Conservation (phyloP, 352 stramenopile genomes). For the Pythium guiyangense region DNA sequence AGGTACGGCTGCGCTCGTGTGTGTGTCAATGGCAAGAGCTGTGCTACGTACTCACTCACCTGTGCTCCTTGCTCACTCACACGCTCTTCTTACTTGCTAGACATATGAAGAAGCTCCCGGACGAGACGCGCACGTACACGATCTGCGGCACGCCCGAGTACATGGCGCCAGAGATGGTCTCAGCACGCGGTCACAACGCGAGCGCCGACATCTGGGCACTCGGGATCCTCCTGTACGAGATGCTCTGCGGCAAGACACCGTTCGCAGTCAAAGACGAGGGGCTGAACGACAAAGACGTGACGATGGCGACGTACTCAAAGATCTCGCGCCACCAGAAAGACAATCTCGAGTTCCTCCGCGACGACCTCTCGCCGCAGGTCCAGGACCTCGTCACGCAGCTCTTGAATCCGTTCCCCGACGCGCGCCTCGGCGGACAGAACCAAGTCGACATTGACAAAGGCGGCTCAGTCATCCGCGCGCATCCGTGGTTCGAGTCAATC, state of each 20-base stretch:
- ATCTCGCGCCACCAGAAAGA: constrained; percentile 74
- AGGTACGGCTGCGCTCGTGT: constrained; percentile 15
- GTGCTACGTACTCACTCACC: background rate
- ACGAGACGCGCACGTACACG: constrained; percentile 79
- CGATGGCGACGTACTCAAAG: constrained; percentile 85
- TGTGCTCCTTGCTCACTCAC: background rate
- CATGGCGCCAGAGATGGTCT: constrained; percentile 88
- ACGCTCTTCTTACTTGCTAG: constrained; percentile 6
- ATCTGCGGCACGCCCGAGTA: constrained; percentile 88
- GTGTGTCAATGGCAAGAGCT: background rate
- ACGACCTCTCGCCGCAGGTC: constrained; percentile 51
- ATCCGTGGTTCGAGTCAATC: constrained; percentile 75
- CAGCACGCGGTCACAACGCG: constrained; percentile 66
- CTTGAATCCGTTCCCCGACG: constrained; percentile 67
- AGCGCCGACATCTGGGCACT: constrained; percentile 84
- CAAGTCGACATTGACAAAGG: constrained; percentile 75
- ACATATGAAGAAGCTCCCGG: constrained; percentile 80
- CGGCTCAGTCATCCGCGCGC: constrained; percentile 71
- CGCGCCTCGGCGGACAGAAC: constrained; percentile 62
- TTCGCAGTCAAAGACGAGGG: constrained; percentile 67
- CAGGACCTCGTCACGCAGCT: constrained; percentile 60
- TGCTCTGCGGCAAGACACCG: constrained; percentile 80
- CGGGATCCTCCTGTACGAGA: constrained; percentile 85
- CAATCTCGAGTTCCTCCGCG: constrained; percentile 39
- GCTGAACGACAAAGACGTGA: constrained; percentile 76